Evolutionary conservation across 345 rosid species (phyloP), one percentile per base, ranked within the genome.

Genomic region (Salix udensis): DNA sequence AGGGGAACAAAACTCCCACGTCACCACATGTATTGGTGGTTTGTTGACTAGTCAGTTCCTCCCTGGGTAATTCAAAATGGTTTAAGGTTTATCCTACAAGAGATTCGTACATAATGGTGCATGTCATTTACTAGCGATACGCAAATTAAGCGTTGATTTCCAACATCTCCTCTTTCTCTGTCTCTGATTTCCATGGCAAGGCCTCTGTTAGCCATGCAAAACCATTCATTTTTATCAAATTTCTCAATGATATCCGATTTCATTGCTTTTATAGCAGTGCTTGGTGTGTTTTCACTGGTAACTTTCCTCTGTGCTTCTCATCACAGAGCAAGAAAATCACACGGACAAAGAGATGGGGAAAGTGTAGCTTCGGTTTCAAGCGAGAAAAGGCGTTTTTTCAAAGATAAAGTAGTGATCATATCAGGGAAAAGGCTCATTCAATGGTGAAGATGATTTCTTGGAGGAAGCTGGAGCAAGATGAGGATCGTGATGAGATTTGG

Each of bases 401-500:
- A 89, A 82, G 80, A 13, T 85, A n/a, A 86, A 80, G n/a, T 39
- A 85, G 89, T 73, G 71, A 67, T 36, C 37, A 5, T 16, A 70
- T 89, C 28, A 81, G 79, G 70, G 75, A 76, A 36, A 89, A 85
- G 76, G 86, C 89, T 65, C 85, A 78, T 50, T 70, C 69, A 66
- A 79, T 89, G 76, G 80, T 67, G 82, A 90, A 88, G 87, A 78
- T 85, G 88, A 66, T 85, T 44, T 88, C 91, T 0, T 83, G 93
- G 91, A 88, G 61, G 75, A 89, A 82, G 71, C 58, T 71, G 68
- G 74, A 72, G 52, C 76, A 26, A 5, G 76, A 68, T 8, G 79
- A 58, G 37, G 31, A 39, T 1, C 12, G 2, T 13, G 82, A 75
- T 24, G 82, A 72, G 1, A 18, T 89, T 44, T 90, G 93, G 93